These are phyloP conservation scores for Starmerella potacharoeniae DNA, from an alignment of 805 yeast species.

Conservation along the genomic window DNA sequence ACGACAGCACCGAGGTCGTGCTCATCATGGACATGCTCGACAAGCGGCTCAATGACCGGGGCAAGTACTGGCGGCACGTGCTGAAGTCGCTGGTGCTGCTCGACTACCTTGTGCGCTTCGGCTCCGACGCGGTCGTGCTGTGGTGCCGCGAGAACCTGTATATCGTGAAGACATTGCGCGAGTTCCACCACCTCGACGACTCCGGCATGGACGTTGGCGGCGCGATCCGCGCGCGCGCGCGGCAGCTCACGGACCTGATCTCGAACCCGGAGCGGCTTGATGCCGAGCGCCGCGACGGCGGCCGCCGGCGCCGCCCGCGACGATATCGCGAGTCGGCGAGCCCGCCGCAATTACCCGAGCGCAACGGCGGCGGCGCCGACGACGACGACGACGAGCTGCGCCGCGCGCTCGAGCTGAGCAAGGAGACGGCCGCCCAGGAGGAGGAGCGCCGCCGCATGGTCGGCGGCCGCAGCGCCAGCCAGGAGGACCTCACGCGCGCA, in stretches of 20 bases:
- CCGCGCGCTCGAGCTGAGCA: conserved; percentile 69
- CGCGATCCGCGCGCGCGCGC: conserved; percentile 77
- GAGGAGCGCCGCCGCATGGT: conserved; percentile 52
- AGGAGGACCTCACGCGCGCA: conserved; percentile 56
- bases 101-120: conserved; percentile 74
- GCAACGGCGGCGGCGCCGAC: conserved; percentile 37
- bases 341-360: conserved; percentile 24
- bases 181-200: conserved; percentile 74
- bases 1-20: conserved; percentile 58
- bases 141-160: conserved; percentile 89
- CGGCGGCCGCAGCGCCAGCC: conserved; percentile 21
- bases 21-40: conserved; percentile 93
- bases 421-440: conserved; percentile 53
- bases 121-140: conserved; percentile 75
- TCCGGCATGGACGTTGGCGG: conserved; percentile 77
- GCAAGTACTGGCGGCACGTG: conserved; percentile 94
- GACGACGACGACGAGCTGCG: conserved; percentile 60
- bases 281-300: conserved; percentile 42
- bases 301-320: conserved; percentile 17
- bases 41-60: conserved; percentile 84
- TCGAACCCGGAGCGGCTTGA: conserved; percentile 70
- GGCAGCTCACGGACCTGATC: conserved; percentile 69
- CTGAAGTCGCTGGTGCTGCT: conserved; percentile 83
- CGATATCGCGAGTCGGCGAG: conserved; percentile 22
- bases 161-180: conserved; percentile 79